phyloP scores from a whole-genome alignment of 2,329 filamentous ascomycete species.

The Fusarium napiforme region DNA sequence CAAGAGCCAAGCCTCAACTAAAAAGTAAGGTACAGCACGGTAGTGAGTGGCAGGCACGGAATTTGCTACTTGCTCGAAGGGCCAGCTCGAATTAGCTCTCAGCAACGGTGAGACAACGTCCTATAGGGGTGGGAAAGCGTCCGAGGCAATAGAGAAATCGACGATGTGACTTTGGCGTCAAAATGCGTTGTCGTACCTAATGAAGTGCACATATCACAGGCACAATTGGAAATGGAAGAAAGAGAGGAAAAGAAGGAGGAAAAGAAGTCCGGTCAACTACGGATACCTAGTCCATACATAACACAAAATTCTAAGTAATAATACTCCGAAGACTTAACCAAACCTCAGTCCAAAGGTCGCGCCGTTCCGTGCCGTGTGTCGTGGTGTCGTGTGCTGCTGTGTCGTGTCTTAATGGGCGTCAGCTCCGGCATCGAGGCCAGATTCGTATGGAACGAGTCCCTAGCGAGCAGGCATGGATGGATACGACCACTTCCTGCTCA shows the following conservation, averaged over 20 bases:
- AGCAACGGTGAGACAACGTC: conserved; percentile 5
- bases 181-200: conserved; percentile 8
- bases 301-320: conserved; percentile 15
- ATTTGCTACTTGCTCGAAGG: neutral
- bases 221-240: neutral
- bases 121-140: neutral
- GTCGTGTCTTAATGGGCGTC: neutral
- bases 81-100: conserved; percentile 4
- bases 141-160: neutral
- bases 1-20: conserved; percentile 23
- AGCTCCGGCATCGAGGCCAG: neutral
- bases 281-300: conserved; percentile 15
- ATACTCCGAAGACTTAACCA: conserved; percentile 3
- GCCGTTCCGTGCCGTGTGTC: conserved; percentile 10
- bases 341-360: conserved; percentile 15
- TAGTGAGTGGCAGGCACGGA: neutral
- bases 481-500: conserved; percentile 21
- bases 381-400: conserved; percentile 13
- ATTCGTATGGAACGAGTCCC: neutral
- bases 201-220: conserved; percentile 1
- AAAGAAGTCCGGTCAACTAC: conserved; percentile 6
- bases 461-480: conserved; percentile 17
- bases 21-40: neutral
- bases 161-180: conserved; percentile 15
- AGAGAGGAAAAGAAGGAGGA: neutral